A percentile compares a stretch with the other conserved stretches of the same genome.
Evolutionary conservation across 2,329 filamentous ascomycete genomes (phyloP).

Genomic region (Aspergillus brunneoviolaceus): DNA sequence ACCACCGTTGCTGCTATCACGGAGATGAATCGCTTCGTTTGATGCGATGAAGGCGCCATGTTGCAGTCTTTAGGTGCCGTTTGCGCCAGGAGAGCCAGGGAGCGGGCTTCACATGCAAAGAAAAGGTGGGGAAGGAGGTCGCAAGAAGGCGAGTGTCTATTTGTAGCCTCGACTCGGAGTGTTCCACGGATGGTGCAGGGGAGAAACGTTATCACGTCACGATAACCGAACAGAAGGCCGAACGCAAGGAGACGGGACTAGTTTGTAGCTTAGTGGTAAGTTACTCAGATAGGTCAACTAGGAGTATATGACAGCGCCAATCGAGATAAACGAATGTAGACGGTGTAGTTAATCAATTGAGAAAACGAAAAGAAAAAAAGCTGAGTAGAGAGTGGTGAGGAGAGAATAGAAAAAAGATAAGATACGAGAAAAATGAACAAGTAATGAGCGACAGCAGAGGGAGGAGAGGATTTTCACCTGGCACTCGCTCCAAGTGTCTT

Average conservation of each 20-base stretch:
- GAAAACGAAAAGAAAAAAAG: background rate
- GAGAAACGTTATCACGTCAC: conserved; percentile 9
- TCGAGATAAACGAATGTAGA: background rate
- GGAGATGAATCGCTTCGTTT: conserved; percentile 68
- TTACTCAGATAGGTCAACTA: background rate
- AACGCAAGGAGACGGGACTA: background rate
- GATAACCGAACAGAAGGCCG: conserved; percentile 3
- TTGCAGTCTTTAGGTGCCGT: conserved; percentile 7
- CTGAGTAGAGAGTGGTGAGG: conserved; percentile 3
- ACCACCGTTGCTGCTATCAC: conserved; percentile 83
- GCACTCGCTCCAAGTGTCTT: background rate
- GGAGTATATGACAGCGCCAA: background rate
- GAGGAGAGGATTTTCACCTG: background rate
- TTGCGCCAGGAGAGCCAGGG: background rate
- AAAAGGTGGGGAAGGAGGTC: conserved; percentile 1
- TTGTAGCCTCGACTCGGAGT: conserved; percentile 1
- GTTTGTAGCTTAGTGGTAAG: background rate
- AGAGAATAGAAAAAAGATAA: conserved; percentile 2
- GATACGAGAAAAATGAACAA: background rate
- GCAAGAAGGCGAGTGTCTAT: conserved; percentile 2
- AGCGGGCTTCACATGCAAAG: conserved; percentile 5
- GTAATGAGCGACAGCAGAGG: background rate
- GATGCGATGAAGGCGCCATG: conserved; percentile 31
- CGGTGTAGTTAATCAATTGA: background rate
- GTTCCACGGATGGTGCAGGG: conserved; percentile 4